Evolutionary conservation across 345 rosid species (phyloP), one percentile per base, ranked within the genome.

Genomic region (Syzygium grande): DNA sequence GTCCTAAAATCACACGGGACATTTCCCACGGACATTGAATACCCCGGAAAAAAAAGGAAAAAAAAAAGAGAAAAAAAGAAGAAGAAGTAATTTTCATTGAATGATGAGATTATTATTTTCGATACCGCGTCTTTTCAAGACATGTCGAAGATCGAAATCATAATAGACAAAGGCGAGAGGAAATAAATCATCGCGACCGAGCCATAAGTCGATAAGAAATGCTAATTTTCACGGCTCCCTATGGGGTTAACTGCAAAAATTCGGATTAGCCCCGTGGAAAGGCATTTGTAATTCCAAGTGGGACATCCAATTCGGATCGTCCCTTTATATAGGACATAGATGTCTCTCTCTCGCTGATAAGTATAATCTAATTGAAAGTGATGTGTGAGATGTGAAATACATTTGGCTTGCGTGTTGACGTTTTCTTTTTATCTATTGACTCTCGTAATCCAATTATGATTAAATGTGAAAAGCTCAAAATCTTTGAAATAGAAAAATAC

Each of bases 231-330:
- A 34, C 46, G 3, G 9, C 46, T 9, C 79, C 23, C 41, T 17
- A 2, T 7, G 22, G 5, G 7, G 7, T 29, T 68, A 68, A 68
- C 6, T 19, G 17, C 6, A 0, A 10, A 16, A 5, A 2, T 3
- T 34, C 14, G 13, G 38, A 34, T 34, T 5, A 11, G 11, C 38
- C 21, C 0, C 0, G 23, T 3, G 0, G 0, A 73, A 19, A 38
- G 1, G 11, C 14, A 19, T 38, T 38, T 19, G 0, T 73, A 19
- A 73, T 19, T 6, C 21, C 27, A 73, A 73, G 49, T 73, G 27
- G 27, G 9, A 30, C 13, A 1, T 68, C 13, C 21, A 68, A 68
- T 34, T 34, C 10, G 46, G 3, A 17, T 19, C 4, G 3, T 68
- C 3, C 2, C 7, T 34, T 34, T 34, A 11, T 34, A 38, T 9